Evolutionary conservation across 1,284 basidiomycete species (phyloP), one percentile per base, ranked within the genome.

Genomic region (Gomphus sp.): DNA sequence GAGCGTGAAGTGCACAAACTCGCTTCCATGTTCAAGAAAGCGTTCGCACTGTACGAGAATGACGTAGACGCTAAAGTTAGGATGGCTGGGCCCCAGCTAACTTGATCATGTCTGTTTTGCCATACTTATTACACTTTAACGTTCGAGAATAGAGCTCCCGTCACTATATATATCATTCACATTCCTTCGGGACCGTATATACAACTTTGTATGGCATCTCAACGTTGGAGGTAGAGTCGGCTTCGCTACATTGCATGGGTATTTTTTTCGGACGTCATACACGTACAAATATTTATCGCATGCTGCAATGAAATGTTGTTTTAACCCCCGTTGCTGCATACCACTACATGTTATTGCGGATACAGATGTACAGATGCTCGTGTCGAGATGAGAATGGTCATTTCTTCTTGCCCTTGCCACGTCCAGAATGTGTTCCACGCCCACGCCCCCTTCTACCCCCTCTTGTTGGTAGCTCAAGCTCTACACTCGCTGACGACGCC

Each of bases 1-100:
- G 79, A 84, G 70, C 78, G 85, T 64, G 92, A 95, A 74, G 77
- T 93, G 58, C 79, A 82, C 69, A 93, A 93, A 77, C 79, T 98
- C 49, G 94, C 76, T 43, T 82, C 82, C 65, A 96, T 97, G 93
- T 98, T 97, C 84, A 78, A 80, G 71, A 92, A 90, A 76, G 93
- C 93, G 55, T 96, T 95, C 72, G 84, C 84, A 66, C 75, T 93
- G 71, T 97, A 96, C 71, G 89, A 93, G 76, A 80, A 78, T 65
- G 91, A 91, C 65, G 89, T 95, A 22, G 80, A 84, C 47, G 78
- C 80, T 65, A 86, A 86, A 72, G 89, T 95, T 60, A 79, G 86
- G 69, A 70, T 80, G 64, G 90, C 92, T 50, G 93, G 92, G 49
- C 93, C 93, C 37, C 52, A 50, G 49, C 14, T 50, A 8, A 2